A percentile compares a stretch with the other conserved stretches of the same genome.
Evolutionary conservation across 352 stramenopile species (phyloP).

Genomic region (Globisporangium echinulatum): DNA sequence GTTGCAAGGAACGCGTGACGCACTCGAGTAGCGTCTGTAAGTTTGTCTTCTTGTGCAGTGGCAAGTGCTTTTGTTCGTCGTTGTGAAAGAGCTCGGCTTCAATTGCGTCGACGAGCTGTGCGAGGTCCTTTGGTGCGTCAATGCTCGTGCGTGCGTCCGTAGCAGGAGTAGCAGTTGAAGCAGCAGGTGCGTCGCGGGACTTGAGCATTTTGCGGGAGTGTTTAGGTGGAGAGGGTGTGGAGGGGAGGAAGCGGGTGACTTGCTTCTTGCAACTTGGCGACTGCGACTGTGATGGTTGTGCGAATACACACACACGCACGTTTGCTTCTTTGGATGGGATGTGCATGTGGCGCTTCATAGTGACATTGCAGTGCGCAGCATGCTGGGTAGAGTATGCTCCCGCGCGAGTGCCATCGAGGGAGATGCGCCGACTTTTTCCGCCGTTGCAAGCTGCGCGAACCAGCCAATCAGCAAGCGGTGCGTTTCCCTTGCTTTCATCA

Average conservation of each 20-base stretch:
- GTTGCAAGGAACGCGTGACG: background rate
- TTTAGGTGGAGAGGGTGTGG: no score
- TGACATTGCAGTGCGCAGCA: no score
- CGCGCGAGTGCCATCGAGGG: no score
- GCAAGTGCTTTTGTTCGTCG: conserved; percentile 34
- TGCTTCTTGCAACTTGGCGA: no score
- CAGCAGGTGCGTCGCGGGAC: background rate
- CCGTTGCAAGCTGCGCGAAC: background rate
- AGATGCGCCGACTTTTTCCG: background rate
- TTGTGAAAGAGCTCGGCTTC: conserved; percentile 32
- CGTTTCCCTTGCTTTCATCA: no score
- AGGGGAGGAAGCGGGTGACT: no score
- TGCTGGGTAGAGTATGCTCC: background rate
- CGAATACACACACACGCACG: no score
- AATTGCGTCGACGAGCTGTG: conserved; percentile 45
- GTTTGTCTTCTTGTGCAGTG: conserved; percentile 54
- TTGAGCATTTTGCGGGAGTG: no score
- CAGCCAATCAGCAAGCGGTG: background rate
- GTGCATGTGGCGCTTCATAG: no score
- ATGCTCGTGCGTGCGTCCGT: no score
- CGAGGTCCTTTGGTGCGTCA: conserved; percentile 22
- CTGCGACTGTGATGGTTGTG: no score
- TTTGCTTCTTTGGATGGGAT: no score
- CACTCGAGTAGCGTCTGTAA: conserved; percentile 55
- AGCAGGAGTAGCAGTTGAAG: background rate